These are phyloP conservation scores for Ophiocordyceps camponoti-leonardi DNA, from an alignment of 2,329 filamentous ascomycete species.

Conservation along the genomic window DNA sequence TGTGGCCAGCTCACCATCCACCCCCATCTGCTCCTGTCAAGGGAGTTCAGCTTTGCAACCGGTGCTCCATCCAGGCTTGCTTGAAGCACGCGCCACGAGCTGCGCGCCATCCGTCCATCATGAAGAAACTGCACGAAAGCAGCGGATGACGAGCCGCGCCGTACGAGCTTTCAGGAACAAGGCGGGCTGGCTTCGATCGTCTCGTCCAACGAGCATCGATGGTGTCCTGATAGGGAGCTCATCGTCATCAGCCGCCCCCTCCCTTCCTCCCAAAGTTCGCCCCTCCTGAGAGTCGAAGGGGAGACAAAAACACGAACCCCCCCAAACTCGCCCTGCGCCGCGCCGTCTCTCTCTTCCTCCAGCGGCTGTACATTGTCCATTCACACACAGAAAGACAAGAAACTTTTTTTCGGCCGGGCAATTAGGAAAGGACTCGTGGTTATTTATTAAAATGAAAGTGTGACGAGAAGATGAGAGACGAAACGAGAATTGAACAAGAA, in stretches of 20 bases:
- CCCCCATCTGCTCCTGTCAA: conserved; percentile 16
- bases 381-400: not conserved
- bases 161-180: no score
- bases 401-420: conserved; percentile 9
- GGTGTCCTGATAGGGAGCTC: not conserved
- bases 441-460: conserved; percentile 21
- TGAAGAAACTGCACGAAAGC: not conserved
- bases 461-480: conserved; percentile 17
- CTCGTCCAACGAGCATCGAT: not conserved
- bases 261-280: not conserved
- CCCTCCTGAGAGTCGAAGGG: no score
- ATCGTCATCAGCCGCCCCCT: no score
- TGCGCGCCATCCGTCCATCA: not conserved
- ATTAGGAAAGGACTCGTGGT: conserved; percentile 19
- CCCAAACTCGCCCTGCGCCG: not conserved
- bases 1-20: conserved; percentile 9
- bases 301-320: not conserved
- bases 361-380: not conserved
- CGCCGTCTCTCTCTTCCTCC: no score
- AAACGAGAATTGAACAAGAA: conserved; percentile 26
- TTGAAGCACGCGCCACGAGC: not conserved
- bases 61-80: conserved; percentile 13
- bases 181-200: not conserved
- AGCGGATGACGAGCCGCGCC: not conserved
- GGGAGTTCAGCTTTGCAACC: conserved; percentile 12